A percentile compares a stretch with the other conserved stretches of the same genome.
Evolutionary conservation across 768 basidiomycete species (phyloP).

Genomic region (Royoungia palumana): DNA sequence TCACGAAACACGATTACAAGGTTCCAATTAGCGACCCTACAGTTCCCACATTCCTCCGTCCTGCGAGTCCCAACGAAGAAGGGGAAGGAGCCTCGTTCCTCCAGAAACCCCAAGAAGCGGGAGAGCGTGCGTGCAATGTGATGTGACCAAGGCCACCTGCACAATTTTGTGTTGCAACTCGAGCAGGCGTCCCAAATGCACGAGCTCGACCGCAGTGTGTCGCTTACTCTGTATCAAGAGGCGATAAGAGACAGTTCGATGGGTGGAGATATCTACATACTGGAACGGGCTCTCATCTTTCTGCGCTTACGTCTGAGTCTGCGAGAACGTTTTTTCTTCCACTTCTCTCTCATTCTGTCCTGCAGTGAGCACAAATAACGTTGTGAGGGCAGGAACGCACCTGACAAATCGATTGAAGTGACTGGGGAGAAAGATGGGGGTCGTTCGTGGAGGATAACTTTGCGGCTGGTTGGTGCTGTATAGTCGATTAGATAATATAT

Average conservation of each 20-base stretch:
- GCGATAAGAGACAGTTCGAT: background rate
- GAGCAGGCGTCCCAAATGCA: conserved; percentile 20
- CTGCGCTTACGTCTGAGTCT: conserved; percentile 92
- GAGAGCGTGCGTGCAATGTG: conserved; percentile 26
- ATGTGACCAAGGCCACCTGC: conserved; percentile 16
- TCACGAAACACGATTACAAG: conserved; percentile 22
- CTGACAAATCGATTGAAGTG: conserved; percentile 30
- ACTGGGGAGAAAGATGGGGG: conserved; percentile 17
- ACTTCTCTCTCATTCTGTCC: conserved; percentile 88
- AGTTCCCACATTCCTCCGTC: conserved; percentile 18
- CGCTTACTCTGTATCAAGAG: conserved; percentile 35
- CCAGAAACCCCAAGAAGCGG: conserved; percentile 22
- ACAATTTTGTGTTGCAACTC: conserved; percentile 9
- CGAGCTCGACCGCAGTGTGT: conserved; percentile 26
- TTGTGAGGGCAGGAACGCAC: conserved; percentile 12
- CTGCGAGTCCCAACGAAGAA: conserved; percentile 24
- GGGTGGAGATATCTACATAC: conserved; percentile 44
- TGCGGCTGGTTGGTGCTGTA: conserved; percentile 36
- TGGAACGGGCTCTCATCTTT: conserved; percentile 96
- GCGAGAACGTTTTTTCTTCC: conserved; percentile 94
- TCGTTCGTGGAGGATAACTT: conserved; percentile 16
- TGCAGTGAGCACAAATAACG: background rate
- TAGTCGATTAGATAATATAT: conserved; percentile 28
- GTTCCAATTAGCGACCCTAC: conserved; percentile 20
- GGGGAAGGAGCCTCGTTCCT: conserved; percentile 18